These are phyloP conservation scores for Kwoniella dendrophila DNA, from an alignment of 768 basidiomycete species.

Conservation along the genomic window DNA sequence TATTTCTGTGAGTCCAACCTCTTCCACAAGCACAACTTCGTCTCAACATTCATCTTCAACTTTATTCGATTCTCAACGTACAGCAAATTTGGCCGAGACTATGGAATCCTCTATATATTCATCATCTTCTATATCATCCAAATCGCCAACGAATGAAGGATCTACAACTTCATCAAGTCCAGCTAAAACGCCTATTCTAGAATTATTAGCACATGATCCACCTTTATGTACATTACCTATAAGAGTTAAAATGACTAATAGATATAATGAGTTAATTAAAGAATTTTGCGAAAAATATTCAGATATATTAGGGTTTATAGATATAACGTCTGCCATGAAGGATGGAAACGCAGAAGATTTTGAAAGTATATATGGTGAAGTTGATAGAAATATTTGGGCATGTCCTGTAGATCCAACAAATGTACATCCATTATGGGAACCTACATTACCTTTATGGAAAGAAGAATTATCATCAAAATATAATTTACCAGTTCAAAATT, in stretches of 20 bases:
- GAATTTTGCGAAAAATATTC: slow-evolving; percentile 35
- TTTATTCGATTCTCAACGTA: slow-evolving; percentile 15
- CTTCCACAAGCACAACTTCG: slow-evolving; percentile 9
- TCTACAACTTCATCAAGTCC: slow-evolving; percentile 15
- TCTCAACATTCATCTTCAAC: slow-evolving; percentile 28
- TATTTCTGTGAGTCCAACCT: too few species aligned
- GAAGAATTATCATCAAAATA: slow-evolving; percentile 30
- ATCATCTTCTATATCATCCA: slow-evolving; percentile 12
- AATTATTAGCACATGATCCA: slow-evolving; percentile 36
- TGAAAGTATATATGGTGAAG: slow-evolving; percentile 23
- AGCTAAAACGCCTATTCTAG: slow-evolving; percentile 27
- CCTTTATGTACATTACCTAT: slow-evolving; percentile 42
- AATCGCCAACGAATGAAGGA: slow-evolving; percentile 2
- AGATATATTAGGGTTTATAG: slow-evolving; percentile 39
- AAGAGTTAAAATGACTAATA: slow-evolving; percentile 42
- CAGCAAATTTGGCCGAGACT: slow-evolving; percentile 1
- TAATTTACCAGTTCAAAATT: slow-evolving; percentile 33
- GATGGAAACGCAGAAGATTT: slow-evolving; percentile 4
- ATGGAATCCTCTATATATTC: slow-evolving; percentile 9
- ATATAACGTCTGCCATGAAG: slow-evolving; percentile 36
- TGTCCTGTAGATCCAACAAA: slow-evolving; percentile 49
- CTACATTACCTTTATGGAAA: slow-evolving; percentile 48
- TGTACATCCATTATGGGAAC: slow-evolving; percentile 51
- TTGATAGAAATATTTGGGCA: slow-evolving; percentile 40
- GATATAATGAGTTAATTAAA: slow-evolving; percentile 30